These are phyloP conservation scores for Colletotrichum costaricense DNA, from an alignment of 2,329 filamentous ascomycete genomes.

Conservation along the genomic window DNA sequence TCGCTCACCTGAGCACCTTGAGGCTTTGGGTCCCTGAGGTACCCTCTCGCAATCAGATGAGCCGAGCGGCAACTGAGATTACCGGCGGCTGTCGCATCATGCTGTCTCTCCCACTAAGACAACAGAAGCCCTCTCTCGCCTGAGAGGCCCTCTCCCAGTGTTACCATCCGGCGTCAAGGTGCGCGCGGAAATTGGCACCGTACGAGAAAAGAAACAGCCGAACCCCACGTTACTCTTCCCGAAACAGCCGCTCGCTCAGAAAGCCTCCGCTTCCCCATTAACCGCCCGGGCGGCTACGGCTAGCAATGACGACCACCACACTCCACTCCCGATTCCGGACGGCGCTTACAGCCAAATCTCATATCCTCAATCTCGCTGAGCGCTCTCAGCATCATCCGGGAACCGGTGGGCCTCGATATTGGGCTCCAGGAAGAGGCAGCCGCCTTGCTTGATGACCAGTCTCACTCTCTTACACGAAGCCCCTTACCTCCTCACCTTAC, in stretches of 20 bases:
- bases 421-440: slow-evolving; percentile 1
- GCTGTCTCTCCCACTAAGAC: slow-evolving; percentile 11
- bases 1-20: not conserved
- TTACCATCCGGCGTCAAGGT: slow-evolving; percentile 6
- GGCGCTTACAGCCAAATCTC: slow-evolving; percentile 31
- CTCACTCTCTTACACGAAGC: slow-evolving; percentile 23
- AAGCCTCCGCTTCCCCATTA: slow-evolving; percentile 9
- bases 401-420: not conserved
- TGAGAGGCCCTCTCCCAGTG: not conserved
- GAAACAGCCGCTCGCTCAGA: slow-evolving; percentile 23
- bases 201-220: slow-evolving; percentile 9
- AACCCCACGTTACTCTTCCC: not conserved
- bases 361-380: not conserved
- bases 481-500: not conserved
- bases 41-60: not conserved
- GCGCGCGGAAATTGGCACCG: not conserved
- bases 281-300: slow-evolving; percentile 36
- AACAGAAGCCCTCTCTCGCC: not conserved
- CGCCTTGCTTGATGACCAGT: slow-evolving; percentile 14
- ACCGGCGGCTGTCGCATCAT: slow-evolving; percentile 29
- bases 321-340: slow-evolving; percentile 15
- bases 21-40: too few relatives aligned
- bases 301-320: not conserved
- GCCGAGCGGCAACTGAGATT: slow-evolving; percentile 29
- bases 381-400: not conserved